Evolutionary conservation across 371 early-diverging fungal genomes (phyloP), one percentile per base, ranked within the genome.

Genomic region (Mortierella sp.): DNA sequence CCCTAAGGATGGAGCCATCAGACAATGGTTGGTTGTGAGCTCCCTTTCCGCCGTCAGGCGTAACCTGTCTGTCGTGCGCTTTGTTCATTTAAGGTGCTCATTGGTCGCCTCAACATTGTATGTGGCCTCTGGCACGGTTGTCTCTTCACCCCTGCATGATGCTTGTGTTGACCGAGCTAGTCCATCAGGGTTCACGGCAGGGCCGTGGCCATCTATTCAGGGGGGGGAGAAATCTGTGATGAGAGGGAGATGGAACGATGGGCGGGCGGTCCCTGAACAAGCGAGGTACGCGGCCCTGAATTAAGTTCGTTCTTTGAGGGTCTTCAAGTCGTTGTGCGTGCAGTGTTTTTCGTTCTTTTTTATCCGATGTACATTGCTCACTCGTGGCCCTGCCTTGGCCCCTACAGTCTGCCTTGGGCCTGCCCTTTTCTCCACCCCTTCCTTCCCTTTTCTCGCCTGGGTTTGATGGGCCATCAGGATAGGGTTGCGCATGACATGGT

Each of bases 181-280:
- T 43, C 44, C 14, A 43, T 43, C 44, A 43, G 44, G 44, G 44
- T 43, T 43, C 44, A 43, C 14, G 44, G 5, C 44, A 43, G 34
- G 34, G 34, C 44, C 44, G 19, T 19, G 44, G 44, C 19, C 44
- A 43, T 43, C 44, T 43, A 43, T 43, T 43, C 44, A 43, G 44
- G 44, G 44, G 44, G 44, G 34, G 34, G 10, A 34, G 34, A 10
- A 10, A 34, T 34, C 34, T 34, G 34, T 34, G 34, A 34, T n/a
- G n/a, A n/a, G n/a, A n/a, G n/a, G 34, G 34, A 43, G 14, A 17
- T 43, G 14, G n/a, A 43, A 43, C 9, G 44, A 43, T 16, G 44
- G 44, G 16, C 16, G 44, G 44, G 44, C 19, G 14, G 44, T 43
- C 44, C 44, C 44, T 43, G 44, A 43, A 34, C 7, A 43, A 43